phyloP scores from a whole-genome alignment of 78 protist genomes.

The Dictyostelium firmibasis region DNA sequence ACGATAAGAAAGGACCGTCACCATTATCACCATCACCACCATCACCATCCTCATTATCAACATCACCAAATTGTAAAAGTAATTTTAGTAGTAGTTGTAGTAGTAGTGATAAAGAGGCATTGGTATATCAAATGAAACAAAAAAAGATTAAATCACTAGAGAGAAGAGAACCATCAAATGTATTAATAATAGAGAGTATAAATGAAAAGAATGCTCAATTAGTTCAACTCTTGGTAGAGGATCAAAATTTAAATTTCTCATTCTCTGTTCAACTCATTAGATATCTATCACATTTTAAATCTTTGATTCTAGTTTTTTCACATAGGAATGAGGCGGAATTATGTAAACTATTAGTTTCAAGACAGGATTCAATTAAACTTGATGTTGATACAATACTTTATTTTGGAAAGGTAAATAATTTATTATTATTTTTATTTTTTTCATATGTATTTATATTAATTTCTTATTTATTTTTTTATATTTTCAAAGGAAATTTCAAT shows the following conservation, averaged over 20 bases:
- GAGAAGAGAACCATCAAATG: constrained; percentile 50
- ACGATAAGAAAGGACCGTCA: not conserved
- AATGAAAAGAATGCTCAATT: not conserved
- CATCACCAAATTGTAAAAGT: not conserved
- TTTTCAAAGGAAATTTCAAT: not conserved
- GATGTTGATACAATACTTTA: not conserved
- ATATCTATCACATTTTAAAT: constrained; percentile 16
- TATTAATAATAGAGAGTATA: constrained; percentile 37
- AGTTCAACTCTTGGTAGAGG: not conserved
- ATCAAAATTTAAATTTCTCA: not conserved
- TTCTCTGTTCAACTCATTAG: constrained; percentile 6
- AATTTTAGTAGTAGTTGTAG: not conserved
- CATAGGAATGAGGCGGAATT: constrained; percentile 43
- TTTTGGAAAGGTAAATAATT: constrained; percentile 52
- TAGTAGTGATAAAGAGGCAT: not conserved
- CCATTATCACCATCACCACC: not conserved
- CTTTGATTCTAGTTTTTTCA: constrained; percentile 33
- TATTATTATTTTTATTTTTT: not conserved
- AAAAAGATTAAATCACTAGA: constrained; percentile 8
- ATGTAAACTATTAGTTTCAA: constrained; percentile 31
- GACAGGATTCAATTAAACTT: constrained; percentile 13
- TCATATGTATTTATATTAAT: too few relatives aligned
- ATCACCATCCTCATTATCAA: not conserved
- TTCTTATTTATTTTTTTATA: too few relatives aligned
- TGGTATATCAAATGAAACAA: constrained; percentile 3